Evolutionary conservation across 352 stramenopile genomes (phyloP).

Genomic region (Phytopythium litorale): DNA sequence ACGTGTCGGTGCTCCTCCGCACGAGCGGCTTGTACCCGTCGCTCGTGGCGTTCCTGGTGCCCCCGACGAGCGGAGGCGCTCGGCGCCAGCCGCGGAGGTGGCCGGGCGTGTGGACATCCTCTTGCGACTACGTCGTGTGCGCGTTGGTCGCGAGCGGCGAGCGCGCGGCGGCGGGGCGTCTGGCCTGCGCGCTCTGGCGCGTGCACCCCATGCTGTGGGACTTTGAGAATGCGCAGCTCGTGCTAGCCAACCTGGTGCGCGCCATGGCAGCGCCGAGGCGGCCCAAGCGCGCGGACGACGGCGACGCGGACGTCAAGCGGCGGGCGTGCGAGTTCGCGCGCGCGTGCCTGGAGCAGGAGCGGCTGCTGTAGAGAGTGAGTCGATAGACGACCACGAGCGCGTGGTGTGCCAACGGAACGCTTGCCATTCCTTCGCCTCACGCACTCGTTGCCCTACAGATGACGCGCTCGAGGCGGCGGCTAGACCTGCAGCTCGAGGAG

Average conservation of each 20-base stretch:
- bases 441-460: no score
- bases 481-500: conserved; percentile 80
- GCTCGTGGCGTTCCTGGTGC: conserved; percentile 36
- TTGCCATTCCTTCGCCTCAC: not conserved
- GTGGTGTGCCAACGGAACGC: not conserved
- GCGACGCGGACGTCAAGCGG: conserved; percentile 14
- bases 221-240: conserved; percentile 51
- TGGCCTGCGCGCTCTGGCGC: conserved; percentile 51
- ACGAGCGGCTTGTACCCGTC: conserved; percentile 30
- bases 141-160: conserved; percentile 47
- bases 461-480: not conserved
- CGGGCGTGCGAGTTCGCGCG: conserved; percentile 27
- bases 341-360: conserved; percentile 20
- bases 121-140: conserved; percentile 57
- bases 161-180: conserved; percentile 39
- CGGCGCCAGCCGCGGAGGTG: conserved; percentile 2
- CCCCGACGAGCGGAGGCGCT: not conserved
- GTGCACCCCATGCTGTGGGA: conserved; percentile 69
- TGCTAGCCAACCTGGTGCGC: conserved; percentile 52
- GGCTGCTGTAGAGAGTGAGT: conserved; percentile 11
- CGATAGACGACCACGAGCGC: not conserved
- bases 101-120: conserved; percentile 49
- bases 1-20: conserved; percentile 35
- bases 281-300: not conserved
- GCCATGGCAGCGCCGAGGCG: conserved; percentile 17